Evolutionary conservation across 176 grass and related monocot genomes (phyloP), one percentile per base, ranked within the genome.

Genomic region (Canna indica): DNA sequence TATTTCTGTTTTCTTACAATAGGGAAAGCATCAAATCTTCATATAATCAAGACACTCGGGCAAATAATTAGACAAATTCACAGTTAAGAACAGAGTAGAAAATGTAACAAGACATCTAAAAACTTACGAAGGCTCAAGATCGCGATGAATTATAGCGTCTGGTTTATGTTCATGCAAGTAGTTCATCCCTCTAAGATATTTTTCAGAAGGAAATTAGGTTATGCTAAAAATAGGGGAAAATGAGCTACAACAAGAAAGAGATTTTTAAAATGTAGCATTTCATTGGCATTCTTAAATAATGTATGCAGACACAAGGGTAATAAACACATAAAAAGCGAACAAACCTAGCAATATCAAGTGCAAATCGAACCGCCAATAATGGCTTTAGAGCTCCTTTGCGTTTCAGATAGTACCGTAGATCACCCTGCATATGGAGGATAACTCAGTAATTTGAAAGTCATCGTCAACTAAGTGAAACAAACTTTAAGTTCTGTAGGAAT

Each of bases 271-370:
- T 61, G 9, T 22, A 36, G 36, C 35, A 25, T 47, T 13, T 16
- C 11, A 4, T 18, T 36, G 12, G 3, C 18, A 60, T 17, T 13
- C 48, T 38, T 36, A 58, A 76, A 76, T 8, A 47, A 6, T 38
- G n/a, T 5, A 34, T 8, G 17, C 42, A 39, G 11, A 67, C 13
- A 50, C 26, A 15, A 47, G 24, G 30, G 22, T 36, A 69, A 79
- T 34, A 39, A 72, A 30, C 36, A 75, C 71, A 58, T 13, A 32
- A 44, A 68, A 54, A 48, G 64, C 58, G 32, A 50, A 72, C 47
- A 73, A 78, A 99, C 94, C 89, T 93, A 61, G 94, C 94, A 90
- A 99, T 90, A 83, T 99, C 94, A 81, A 90, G 94, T 75, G 94
- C 94, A 67, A 90, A 84, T 78, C 84, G 85, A 52, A 99, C 79